A percentile compares a stretch with the other conserved stretches of the same genome.
Conservation (phyloP, 768 basidiomycete species). For the Pulveroboletus sp. region DNA sequence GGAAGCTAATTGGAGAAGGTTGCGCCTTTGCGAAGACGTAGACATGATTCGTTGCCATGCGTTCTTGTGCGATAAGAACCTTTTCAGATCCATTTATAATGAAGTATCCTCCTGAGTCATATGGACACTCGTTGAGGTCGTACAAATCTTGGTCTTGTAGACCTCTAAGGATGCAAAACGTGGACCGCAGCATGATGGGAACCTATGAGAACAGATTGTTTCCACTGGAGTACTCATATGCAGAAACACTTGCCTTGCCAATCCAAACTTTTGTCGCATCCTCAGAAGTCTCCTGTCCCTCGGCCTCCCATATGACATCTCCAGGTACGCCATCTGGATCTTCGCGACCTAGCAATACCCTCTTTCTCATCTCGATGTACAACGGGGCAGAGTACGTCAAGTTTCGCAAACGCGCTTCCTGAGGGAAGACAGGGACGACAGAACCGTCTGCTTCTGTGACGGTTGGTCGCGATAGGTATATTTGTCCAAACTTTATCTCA, state of each 20-base stretch:
- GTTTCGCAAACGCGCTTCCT: conserved; percentile 92
- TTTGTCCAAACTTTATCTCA: conserved; percentile 96
- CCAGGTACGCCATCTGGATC: conserved; percentile 79
- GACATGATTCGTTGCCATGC: conserved; percentile 99
- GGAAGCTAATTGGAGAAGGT: conserved; percentile 91
- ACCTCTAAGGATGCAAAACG: conserved; percentile 86
- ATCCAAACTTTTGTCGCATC: conserved; percentile 88
- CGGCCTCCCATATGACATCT: conserved; percentile 71
- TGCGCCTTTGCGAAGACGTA: conserved; percentile 99
- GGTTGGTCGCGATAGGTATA: conserved; percentile 92
- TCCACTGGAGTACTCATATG: conserved; percentile 3
- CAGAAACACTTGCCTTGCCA: conserved; percentile 63
- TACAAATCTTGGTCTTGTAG: conserved; percentile 77
- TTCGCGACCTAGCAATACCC: conserved; percentile 72
- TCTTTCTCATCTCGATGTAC: conserved; percentile 93
- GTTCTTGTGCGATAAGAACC: conserved; percentile 98
- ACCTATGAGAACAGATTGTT: conserved; percentile 48
- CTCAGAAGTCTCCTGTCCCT: conserved; percentile 57
- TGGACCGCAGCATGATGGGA: conserved; percentile 95
- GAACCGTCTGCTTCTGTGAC: conserved; percentile 95
- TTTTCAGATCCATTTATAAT: conserved; percentile 99
- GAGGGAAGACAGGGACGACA: conserved; percentile 90
- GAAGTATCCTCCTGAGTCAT: conserved; percentile 98
- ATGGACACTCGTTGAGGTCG: conserved; percentile 96
- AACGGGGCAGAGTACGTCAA: conserved; percentile 94